phyloP scores from a whole-genome alignment of 495 filamentous ascomycete genomes.

The Hyaloscypha variabilis region DNA sequence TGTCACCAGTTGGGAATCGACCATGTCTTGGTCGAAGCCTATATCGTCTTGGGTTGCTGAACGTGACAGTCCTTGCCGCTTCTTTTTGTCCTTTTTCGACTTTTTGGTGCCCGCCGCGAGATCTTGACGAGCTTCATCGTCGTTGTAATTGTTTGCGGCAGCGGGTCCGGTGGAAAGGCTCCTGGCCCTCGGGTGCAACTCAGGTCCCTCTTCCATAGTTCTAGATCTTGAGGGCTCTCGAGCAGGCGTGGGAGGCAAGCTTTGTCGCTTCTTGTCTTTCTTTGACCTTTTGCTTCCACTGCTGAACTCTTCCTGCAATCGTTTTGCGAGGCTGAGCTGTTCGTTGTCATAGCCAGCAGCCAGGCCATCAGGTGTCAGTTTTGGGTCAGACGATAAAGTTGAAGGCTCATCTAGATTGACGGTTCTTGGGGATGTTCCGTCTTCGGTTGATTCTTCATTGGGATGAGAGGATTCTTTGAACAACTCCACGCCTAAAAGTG shows the following conservation, averaged over 20 bases:
- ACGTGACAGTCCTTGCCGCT: slow-evolving; percentile 29
- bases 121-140: slow-evolving; percentile 39
- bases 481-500: neutral
- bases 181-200: slow-evolving; percentile 23
- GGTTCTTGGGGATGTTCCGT: neutral
- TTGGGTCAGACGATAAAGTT: neutral
- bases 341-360: slow-evolving; percentile 26
- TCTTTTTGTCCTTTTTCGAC: slow-evolving; percentile 48
- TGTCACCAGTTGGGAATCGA: neutral
- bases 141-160: slow-evolving; percentile 22
- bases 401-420: neutral
- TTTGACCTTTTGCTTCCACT: slow-evolving; percentile 41
- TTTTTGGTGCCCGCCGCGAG: slow-evolving; percentile 34
- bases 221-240: slow-evolving; percentile 36
- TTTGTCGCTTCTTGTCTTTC: slow-evolving; percentile 41
- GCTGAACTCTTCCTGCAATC: slow-evolving; percentile 38
- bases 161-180: slow-evolving; percentile 30
- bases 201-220: slow-evolving; percentile 25
- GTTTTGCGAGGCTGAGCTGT: slow-evolving; percentile 26
- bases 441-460: neutral
- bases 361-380: slow-evolving; percentile 24
- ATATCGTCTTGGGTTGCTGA: slow-evolving; percentile 24
- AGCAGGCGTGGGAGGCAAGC: slow-evolving; percentile 30
- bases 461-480: neutral
- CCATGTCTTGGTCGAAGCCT: neutral